Evolutionary conservation across 371 early-diverging fungal species (phyloP).

Genomic region (Syncephalastrum sp.): DNA sequence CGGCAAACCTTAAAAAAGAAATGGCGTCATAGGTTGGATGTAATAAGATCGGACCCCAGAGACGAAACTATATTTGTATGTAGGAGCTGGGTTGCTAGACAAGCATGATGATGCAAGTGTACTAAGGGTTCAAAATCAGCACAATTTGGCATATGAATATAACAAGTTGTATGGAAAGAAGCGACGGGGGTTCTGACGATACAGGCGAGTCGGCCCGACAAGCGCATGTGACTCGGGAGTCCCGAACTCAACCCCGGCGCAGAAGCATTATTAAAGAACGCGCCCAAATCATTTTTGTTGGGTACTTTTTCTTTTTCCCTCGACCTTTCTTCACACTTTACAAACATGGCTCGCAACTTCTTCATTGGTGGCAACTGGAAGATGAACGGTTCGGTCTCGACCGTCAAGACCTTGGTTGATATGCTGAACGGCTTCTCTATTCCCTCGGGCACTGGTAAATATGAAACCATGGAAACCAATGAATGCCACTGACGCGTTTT

Average conservation of each 20-base stretch:
- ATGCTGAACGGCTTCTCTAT: slow-evolving; percentile 70
- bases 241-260: not conserved
- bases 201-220: slow-evolving; percentile 3
- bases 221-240: slow-evolving; percentile 9
- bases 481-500: not conserved
- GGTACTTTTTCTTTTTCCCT: slow-evolving; percentile 6
- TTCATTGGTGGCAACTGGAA: slow-evolving; percentile 92
- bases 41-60: too few relatives aligned
- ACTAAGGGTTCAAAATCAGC: too few relatives aligned
- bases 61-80: too few relatives aligned
- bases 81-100: slow-evolving; percentile 52
- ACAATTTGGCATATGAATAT: too few relatives aligned
- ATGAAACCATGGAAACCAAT: not conserved
- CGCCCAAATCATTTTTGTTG: slow-evolving; percentile 1
- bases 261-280: not conserved
- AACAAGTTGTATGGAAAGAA: too few relatives aligned
- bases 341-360: slow-evolving; percentile 62
- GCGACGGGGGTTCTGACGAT: too few relatives aligned
- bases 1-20: too few relatives aligned
- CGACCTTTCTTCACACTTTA: not conserved
- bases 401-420: slow-evolving; percentile 72
- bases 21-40: too few relatives aligned
- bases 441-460: slow-evolving; percentile 44
- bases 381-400: slow-evolving; percentile 89
- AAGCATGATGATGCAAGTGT: slow-evolving; percentile 61